Evolutionary conservation across 768 basidiomycete genomes (phyloP).

Genomic region (Lepiota brunneoincarnata): DNA sequence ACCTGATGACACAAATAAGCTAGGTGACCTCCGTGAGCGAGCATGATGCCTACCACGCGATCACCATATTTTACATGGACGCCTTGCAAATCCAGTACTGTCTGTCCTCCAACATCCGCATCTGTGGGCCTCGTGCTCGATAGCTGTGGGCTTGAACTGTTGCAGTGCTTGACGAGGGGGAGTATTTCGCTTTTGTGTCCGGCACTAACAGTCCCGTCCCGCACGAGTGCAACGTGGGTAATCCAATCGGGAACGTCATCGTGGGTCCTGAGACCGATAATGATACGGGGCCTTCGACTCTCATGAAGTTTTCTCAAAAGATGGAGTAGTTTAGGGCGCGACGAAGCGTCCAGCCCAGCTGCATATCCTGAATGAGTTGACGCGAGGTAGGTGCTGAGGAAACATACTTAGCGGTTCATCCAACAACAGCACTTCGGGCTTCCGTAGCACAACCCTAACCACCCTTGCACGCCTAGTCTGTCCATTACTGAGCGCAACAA

Average conservation of each 20-base stretch:
- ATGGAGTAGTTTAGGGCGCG: constrained; percentile 31
- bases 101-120: constrained; percentile 17
- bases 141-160: not conserved
- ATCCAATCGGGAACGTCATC: constrained; percentile 74
- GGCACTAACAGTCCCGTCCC: constrained; percentile 43
- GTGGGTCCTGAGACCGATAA: constrained; percentile 49
- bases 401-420: constrained; percentile 85
- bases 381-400: not conserved
- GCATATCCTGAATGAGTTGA: not conserved
- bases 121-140: not conserved
- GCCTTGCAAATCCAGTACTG: constrained; percentile 51
- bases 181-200: constrained; percentile 50
- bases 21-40: not conserved
- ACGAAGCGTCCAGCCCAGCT: constrained; percentile 77
- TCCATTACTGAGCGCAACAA: constrained; percentile 86
- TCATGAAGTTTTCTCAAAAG: constrained; percentile 18
- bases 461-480: constrained; percentile 89
- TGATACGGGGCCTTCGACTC: constrained; percentile 18
- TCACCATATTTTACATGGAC: constrained; percentile 72
- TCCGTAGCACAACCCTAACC: constrained; percentile 65
- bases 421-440: constrained; percentile 76
- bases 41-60: constrained; percentile 43
- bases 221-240: constrained; percentile 60
- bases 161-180: not conserved
- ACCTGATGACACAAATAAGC: constrained; percentile 42